Conservation (phyloP, 148 eudicot genomes). For the Vaccinium macrocarpon region DNA sequence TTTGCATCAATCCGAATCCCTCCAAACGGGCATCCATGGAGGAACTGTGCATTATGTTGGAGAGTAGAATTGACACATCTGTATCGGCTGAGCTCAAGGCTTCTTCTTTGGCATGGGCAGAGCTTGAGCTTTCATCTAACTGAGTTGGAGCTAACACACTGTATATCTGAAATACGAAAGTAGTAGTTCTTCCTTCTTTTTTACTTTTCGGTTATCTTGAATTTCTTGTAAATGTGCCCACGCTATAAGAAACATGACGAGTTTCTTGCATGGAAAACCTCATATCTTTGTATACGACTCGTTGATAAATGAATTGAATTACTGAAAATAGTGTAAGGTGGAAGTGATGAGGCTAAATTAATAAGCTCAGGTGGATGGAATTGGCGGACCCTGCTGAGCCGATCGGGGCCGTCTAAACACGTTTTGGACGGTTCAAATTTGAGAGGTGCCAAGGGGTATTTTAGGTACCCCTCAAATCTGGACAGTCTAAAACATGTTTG, state of each 20-base stretch:
- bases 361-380: no score
- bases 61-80: slow-evolving; percentile 66
- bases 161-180: slow-evolving; percentile 24
- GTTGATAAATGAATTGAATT: background rate
- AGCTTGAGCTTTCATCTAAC: slow-evolving; percentile 70
- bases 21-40: slow-evolving; percentile 46
- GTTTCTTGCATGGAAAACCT: slow-evolving; percentile 12
- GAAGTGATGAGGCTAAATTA: no score
- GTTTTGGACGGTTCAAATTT: no score
- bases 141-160: slow-evolving; percentile 35
- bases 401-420: no score
- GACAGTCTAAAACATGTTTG: no score
- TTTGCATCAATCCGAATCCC: slow-evolving; percentile 52
- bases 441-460: no score
- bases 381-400: no score
- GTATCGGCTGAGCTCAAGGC: slow-evolving; percentile 70
- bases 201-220: background rate
- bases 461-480: no score
- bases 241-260: background rate
- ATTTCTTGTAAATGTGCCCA: slow-evolving; percentile 31
- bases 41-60: slow-evolving; percentile 56
- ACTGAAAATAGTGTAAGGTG: background rate
- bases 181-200: background rate
- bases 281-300: slow-evolving; percentile 4
- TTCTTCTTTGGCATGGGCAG: slow-evolving; percentile 95